Percentiles rank a stretch among this genome's conserved stretches.
Conservation (phyloP, 139 green algal genomes). For the Monoraphidium neglectum region DNA sequence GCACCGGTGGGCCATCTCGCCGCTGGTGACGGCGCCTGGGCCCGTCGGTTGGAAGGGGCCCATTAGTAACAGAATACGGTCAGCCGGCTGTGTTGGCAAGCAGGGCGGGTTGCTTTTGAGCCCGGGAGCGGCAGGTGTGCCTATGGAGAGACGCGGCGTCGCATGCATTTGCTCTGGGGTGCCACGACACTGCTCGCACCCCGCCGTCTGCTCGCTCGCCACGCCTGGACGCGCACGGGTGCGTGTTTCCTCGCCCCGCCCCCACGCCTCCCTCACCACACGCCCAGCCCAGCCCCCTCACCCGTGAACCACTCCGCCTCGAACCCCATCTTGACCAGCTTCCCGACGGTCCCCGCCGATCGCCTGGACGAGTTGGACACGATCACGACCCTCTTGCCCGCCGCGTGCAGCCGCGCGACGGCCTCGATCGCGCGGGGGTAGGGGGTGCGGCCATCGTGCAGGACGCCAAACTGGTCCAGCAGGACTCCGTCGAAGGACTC, state of each 20-base stretch:
- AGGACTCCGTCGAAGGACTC: slow-evolving; percentile 49
- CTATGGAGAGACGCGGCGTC: too few relatives aligned
- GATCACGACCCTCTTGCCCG: slow-evolving; percentile 65
- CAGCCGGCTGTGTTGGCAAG: too few relatives aligned
- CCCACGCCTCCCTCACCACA: too few relatives aligned
- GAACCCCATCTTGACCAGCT: slow-evolving; percentile 85
- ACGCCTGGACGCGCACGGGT: too few relatives aligned
- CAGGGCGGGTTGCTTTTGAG: too few relatives aligned
- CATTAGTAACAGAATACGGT: too few relatives aligned
- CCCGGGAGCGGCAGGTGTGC: too few relatives aligned
- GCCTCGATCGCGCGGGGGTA: slow-evolving; percentile 74
- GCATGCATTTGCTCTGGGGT: too few relatives aligned
- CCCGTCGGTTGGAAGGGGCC: too few relatives aligned
- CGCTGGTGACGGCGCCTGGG: slow-evolving; percentile 76
- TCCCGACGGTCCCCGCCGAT: slow-evolving; percentile 59
- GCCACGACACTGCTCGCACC: too few relatives aligned
- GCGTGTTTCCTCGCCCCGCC: too few relatives aligned
- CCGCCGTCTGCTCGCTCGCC: too few relatives aligned
- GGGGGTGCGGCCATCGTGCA: slow-evolving; percentile 82
- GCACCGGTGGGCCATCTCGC: slow-evolving; percentile 76
- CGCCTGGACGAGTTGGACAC: slow-evolving; percentile 84
- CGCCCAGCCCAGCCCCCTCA: neutral
- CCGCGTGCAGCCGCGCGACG: slow-evolving; percentile 44
- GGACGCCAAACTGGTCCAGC: slow-evolving; percentile 91
- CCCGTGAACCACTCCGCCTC: slow-evolving; percentile 65